Evolutionary conservation across 345 rosid genomes (phyloP).

Genomic region (Citrus maxima): DNA sequence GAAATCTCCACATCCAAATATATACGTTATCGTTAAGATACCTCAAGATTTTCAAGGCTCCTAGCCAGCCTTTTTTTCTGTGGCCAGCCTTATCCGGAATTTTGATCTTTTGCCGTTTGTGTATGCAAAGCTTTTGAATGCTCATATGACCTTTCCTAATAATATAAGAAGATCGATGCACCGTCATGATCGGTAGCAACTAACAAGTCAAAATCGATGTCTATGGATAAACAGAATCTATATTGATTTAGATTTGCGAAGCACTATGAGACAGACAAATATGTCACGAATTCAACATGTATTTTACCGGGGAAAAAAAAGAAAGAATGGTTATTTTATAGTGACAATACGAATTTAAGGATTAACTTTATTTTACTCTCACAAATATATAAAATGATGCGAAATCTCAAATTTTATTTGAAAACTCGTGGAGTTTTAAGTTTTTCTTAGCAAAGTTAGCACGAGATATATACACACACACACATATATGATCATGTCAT

Average conservation of each 20-base stretch:
- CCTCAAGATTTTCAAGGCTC: conserved; percentile 22
- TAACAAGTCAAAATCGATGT: not conserved
- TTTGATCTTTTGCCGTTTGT: not conserved
- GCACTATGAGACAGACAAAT: not conserved
- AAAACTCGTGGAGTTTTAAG: too few species aligned
- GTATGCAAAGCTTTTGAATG: not conserved
- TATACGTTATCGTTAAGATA: conserved; percentile 42
- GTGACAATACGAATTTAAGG: too few species aligned
- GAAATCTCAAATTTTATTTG: too few species aligned
- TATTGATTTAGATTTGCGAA: not conserved
- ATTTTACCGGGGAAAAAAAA: too few species aligned
- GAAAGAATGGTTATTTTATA: too few species aligned
- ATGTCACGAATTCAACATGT: not conserved
- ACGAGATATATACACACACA: too few species aligned
- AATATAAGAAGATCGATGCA: not conserved
- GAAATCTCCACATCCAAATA: conserved; percentile 34
- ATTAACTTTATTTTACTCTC: too few species aligned
- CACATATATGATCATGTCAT: too few species aligned
- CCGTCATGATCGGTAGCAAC: not conserved
- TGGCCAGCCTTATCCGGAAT: not conserved
- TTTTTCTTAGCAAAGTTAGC: too few species aligned
- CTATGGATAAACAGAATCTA: not conserved
- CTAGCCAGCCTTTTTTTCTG: not conserved
- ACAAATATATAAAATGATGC: too few species aligned
- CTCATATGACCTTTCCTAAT: not conserved